These are phyloP conservation scores for Leptographium lundbergii DNA, from an alignment of 2,329 filamentous ascomycete genomes.

Conservation along the genomic window DNA sequence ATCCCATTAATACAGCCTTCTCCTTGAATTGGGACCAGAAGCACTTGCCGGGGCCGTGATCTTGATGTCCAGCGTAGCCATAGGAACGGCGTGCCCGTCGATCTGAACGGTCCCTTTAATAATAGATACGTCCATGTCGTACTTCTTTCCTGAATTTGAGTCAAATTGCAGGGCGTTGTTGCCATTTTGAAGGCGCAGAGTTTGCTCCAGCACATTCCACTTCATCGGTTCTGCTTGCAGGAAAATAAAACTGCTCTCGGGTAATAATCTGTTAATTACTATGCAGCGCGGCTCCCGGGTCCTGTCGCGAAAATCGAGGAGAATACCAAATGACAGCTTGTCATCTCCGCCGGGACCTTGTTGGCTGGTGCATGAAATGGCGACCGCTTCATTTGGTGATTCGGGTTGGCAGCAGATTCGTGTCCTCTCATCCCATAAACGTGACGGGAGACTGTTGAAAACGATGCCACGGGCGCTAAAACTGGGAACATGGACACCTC, in stretches of 20 bases:
- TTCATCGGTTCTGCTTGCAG: not conserved
- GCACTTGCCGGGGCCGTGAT: not conserved
- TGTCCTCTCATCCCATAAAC: not conserved
- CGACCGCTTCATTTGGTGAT: not conserved
- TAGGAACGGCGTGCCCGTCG: not conserved
- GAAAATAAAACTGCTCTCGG: no score
- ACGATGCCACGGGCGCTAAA: not conserved
- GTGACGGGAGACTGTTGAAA: not conserved
- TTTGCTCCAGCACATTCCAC: not conserved
- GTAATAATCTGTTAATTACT: not conserved
- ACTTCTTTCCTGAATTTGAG: no score
- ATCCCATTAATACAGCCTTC: no score
- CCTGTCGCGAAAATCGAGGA: not conserved
- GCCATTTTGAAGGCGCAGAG: no score
- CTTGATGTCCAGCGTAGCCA: not conserved
- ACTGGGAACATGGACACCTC: not conserved
- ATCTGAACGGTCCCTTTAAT: not conserved
- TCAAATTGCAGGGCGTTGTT: no score
- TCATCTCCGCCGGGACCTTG: not conserved
- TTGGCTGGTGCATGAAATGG: not conserved
- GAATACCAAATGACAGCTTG: not conserved
- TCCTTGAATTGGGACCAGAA: no score
- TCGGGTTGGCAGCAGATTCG: not conserved
- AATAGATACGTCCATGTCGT: not conserved
- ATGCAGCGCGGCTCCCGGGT: not conserved